Evolutionary conservation across 2,329 filamentous ascomycete genomes (phyloP).

Genomic region (Aspergillus transmontanensis): DNA sequence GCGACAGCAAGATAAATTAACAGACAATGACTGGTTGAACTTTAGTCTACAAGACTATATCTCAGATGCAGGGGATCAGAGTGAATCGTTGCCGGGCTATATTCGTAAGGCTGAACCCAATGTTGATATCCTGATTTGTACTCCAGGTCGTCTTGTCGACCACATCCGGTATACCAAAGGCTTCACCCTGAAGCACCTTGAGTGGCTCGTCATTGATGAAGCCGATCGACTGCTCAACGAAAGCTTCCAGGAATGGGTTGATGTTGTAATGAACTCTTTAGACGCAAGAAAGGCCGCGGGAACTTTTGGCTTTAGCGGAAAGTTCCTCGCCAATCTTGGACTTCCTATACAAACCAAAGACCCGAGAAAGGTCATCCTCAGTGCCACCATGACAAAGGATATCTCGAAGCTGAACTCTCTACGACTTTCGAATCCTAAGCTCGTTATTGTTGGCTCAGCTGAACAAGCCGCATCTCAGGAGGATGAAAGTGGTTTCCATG

Average conservation of each 20-base stretch:
- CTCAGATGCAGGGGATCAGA: slow-evolving; percentile 43
- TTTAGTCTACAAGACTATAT: slow-evolving; percentile 50
- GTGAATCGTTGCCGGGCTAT: slow-evolving; percentile 59
- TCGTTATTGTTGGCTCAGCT: slow-evolving; percentile 72
- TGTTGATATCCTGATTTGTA: slow-evolving; percentile 87
- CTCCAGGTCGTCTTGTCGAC: slow-evolving; percentile 87
- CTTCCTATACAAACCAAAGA: slow-evolving; percentile 41
- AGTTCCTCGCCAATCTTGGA: slow-evolving; percentile 37
- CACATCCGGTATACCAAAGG: slow-evolving; percentile 83
- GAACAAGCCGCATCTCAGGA: slow-evolving; percentile 24
- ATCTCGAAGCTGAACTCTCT: slow-evolving; percentile 76
- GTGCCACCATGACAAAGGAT: slow-evolving; percentile 89
- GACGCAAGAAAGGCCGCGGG: slow-evolving; percentile 57
- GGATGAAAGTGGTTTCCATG: slow-evolving; percentile 22
- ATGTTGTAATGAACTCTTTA: slow-evolving; percentile 63
- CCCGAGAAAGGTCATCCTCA: slow-evolving; percentile 81
- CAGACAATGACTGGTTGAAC: slow-evolving; percentile 50
- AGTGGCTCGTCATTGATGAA: slow-evolving; percentile 92
- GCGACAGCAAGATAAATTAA: slow-evolving; percentile 46
- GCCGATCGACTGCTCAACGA: slow-evolving; percentile 90
- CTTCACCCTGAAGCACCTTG: slow-evolving; percentile 74
- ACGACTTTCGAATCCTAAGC: slow-evolving; percentile 70
- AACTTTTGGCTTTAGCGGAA: slow-evolving; percentile 46
- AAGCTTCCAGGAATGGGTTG: slow-evolving; percentile 89
- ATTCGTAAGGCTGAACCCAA: slow-evolving; percentile 68